These are phyloP conservation scores for Amanita rubescens DNA, from an alignment of 768 basidiomycete species.

Conservation along the genomic window DNA sequence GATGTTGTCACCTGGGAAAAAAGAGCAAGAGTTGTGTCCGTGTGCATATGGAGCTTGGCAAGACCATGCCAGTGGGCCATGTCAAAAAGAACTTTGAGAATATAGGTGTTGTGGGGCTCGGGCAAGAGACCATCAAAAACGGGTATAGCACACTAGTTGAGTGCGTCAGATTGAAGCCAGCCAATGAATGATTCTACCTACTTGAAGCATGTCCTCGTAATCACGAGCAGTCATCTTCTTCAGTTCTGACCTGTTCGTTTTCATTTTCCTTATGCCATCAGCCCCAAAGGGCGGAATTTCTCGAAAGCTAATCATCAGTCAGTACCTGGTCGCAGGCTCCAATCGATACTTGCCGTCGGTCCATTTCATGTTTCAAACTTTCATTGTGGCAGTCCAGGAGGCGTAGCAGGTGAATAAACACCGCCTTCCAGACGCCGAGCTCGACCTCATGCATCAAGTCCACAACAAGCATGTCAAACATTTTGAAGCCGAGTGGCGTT, in stretches of 20 bases:
- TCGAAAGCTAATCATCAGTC: slow-evolving; percentile 18
- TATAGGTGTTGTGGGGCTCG: too few relatives aligned
- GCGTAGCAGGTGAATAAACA: slow-evolving; percentile 27
- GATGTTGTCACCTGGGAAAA: too few relatives aligned
- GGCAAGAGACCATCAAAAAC: too few relatives aligned
- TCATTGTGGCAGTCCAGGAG: slow-evolving; percentile 19
- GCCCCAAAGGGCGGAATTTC: slow-evolving; percentile 24
- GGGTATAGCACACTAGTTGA: too few relatives aligned
- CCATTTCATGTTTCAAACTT: slow-evolving; percentile 14
- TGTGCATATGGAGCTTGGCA: too few relatives aligned
- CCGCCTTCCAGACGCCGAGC: slow-evolving; percentile 28
- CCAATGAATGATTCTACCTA: slow-evolving; percentile 5
- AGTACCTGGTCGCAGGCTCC: not conserved
- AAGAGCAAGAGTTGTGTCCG: too few relatives aligned
- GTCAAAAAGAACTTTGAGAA: slow-evolving; percentile 27
- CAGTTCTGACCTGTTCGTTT: slow-evolving; percentile 25
- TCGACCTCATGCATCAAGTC: slow-evolving; percentile 34
- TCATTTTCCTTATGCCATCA: slow-evolving; percentile 23
- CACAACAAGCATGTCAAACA: slow-evolving; percentile 21
- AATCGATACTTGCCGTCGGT: slow-evolving; percentile 15
- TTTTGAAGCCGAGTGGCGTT: slow-evolving; percentile 13
- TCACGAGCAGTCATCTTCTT: slow-evolving; percentile 28
- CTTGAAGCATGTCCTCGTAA: slow-evolving; percentile 33
- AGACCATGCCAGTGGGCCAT: slow-evolving; percentile 30
- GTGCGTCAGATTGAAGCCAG: slow-evolving; percentile 3